Evolutionary conservation across 1,284 basidiomycete species (phyloP).

Genomic region (Boletus sp.): DNA sequence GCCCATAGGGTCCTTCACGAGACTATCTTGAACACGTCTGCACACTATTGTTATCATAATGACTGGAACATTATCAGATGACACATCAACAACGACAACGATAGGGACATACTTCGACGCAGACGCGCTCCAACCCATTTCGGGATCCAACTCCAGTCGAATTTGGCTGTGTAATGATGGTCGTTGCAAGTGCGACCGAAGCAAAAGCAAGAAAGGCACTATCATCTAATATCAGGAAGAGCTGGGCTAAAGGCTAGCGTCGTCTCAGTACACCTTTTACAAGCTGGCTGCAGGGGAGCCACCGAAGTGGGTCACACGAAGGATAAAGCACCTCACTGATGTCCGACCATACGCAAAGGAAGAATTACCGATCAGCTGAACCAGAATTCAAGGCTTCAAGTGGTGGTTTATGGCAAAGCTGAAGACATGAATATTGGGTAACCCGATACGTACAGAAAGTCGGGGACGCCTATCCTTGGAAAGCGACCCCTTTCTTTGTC

Average conservation of each 20-base stretch:
- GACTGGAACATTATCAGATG: too few species aligned
- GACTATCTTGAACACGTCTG: too few species aligned
- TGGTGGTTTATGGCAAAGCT: conserved; percentile 1
- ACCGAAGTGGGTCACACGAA: neutral
- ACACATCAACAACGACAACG: too few species aligned
- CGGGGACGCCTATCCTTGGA: conserved; percentile 55
- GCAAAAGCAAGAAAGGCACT: too few species aligned
- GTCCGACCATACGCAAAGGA: neutral
- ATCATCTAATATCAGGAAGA: too few species aligned
- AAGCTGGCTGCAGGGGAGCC: neutral
- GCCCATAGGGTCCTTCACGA: too few species aligned
- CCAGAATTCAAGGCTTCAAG: neutral
- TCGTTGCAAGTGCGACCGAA: too few species aligned
- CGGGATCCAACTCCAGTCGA: too few species aligned
- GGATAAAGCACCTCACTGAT: neutral
- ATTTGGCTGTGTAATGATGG: too few species aligned
- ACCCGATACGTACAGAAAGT: neutral
- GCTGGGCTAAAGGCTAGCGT: neutral
- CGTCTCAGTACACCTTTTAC: neutral
- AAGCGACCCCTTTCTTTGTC: conserved; percentile 66
- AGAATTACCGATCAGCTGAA: neutral
- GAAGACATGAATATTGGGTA: neutral
- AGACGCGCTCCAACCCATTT: too few species aligned
- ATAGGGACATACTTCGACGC: too few species aligned
- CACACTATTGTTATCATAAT: too few species aligned